These are phyloP conservation scores for Tylopilus balloui DNA, from an alignment of 768 basidiomycete species.

Conservation along the genomic window DNA sequence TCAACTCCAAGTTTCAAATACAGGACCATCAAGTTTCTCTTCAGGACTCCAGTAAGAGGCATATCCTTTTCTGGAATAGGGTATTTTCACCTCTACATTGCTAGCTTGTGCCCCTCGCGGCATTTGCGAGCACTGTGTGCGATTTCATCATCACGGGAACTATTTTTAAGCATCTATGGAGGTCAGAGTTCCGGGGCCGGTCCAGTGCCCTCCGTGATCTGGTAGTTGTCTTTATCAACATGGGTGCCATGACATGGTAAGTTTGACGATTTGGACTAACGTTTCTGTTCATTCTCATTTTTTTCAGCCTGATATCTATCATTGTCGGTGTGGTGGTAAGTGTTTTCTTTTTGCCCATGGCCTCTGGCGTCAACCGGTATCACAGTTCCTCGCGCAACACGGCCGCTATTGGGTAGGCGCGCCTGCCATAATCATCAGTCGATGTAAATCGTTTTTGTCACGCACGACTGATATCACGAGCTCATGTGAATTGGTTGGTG, in stretches of 20 bases:
- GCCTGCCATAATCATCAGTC: conserved; percentile 5
- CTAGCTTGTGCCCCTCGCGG: conserved; percentile 8
- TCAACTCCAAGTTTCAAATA: background rate
- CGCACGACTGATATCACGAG: too few species aligned
- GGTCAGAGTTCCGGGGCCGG: conserved; percentile 6
- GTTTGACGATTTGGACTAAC: background rate
- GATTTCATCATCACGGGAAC: conserved; percentile 11
- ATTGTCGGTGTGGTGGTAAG: conserved; percentile 7
- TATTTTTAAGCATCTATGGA: conserved; percentile 12
- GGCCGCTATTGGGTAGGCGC: conserved; percentile 10
- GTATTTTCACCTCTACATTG: background rate
- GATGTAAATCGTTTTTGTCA: conserved; percentile 7
- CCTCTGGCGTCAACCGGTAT: background rate
- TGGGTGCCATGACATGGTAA: conserved; percentile 16
- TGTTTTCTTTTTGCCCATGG: background rate
- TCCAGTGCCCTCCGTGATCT: conserved; percentile 5
- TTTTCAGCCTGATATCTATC: conserved; percentile 9
- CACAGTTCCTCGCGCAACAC: conserved; percentile 7
- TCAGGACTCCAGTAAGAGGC: conserved; percentile 6
- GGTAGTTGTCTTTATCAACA: conserved; percentile 13
- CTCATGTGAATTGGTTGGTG: background rate
- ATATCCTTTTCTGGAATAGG: too few species aligned
- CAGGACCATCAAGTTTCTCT: conserved; percentile 5
- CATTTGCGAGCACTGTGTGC: conserved; percentile 6
- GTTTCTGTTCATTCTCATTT: background rate